phyloP scores from a whole-genome alignment of 108 stramenopile species.

The Licmophora abbreviata region DNA sequence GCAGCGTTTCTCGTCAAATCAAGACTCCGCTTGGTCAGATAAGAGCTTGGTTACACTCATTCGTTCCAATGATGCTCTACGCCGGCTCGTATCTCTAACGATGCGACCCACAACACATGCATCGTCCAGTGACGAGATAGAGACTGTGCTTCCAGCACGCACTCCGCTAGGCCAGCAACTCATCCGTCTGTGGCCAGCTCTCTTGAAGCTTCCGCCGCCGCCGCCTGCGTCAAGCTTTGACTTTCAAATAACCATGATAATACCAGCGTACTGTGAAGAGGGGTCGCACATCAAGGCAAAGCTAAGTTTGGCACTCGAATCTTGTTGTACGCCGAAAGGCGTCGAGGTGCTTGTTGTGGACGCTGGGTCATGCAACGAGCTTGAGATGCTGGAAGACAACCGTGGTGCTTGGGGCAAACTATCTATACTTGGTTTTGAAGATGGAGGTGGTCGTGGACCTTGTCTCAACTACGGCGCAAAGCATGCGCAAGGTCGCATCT shows the following conservation, averaged over 20 bases:
- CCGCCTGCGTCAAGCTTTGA: not conserved
- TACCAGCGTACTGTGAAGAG: conserved; percentile 48
- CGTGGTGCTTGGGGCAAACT: conserved; percentile 21
- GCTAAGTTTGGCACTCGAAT: conserved; percentile 11
- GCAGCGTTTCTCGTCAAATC: not conserved
- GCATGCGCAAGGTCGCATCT: conserved; percentile 42
- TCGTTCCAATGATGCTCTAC: conserved; percentile 6
- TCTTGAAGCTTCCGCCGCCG: conserved; percentile 8
- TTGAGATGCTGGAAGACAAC: not conserved
- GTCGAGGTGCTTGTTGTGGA: conserved; percentile 47
- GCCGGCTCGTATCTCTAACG: conserved; percentile 19
- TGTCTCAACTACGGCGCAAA: conserved; percentile 70
- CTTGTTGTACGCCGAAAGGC: conserved; percentile 13
- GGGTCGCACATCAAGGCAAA: conserved; percentile 18
- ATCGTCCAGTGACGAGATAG: not conserved
- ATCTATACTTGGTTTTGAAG: conserved; percentile 22
- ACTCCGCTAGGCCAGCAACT: not conserved
- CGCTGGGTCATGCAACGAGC: conserved; percentile 34
- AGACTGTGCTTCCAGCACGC: not conserved
- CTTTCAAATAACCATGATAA: conserved; percentile 47
- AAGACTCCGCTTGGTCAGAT: conserved; percentile 4
- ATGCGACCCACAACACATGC: too few relatives aligned
- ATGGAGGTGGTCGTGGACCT: conserved; percentile 72
- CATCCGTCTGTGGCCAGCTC: not conserved
- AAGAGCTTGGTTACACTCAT: conserved; percentile 9